Base-by-base conservation (phyloP, 352 stramenopile genomes). In the Phytophthora cryptogea region DNA sequence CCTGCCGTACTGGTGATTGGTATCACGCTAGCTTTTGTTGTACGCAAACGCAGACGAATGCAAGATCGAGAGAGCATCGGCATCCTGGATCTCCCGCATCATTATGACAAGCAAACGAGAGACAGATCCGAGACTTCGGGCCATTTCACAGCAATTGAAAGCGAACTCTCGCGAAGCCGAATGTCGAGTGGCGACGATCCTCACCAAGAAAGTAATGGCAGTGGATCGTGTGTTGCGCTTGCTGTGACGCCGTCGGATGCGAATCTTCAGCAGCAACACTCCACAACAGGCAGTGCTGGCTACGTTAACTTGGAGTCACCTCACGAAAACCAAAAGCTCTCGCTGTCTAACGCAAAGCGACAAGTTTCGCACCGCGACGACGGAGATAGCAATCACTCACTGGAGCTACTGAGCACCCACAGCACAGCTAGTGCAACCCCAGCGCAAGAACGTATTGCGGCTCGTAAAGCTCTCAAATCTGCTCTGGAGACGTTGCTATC, bases 121-220 rank as follows among this genome's bases (percentile, higher is more conserved):
- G 55, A 64, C 16, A 39, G 61, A 45, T 55, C 40, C 0, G 66
- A 71, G 16, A 65, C 61, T 10, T 74, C 61, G 13, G 53, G 65
- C 0, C 48, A 68, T 26, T 68, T 71, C 41, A 71, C 66, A 0
- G n/a, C 49, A 8, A 32, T 56, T 26, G 66, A 70, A 1, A 68
- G 50, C 45, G 66, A 74, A n/a, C 53, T 70, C n/a, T 74, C 66
- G 54, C 46, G 50, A 3, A 74, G 54, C 13, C 40, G 53, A 28
- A 63, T 70, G 35, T 68, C 55, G 2, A 54, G 23, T 50, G 46
- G 33, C 3, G 45, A 64, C 10, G 39, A 32, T 20, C 17, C 57
- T 6, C 50, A 59, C n/a, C 39, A 55, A 35, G 50, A 71, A 16
- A 28, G 8, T 2, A 47, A 58, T 6, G 51, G 68, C 14, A 44